Evolutionary conservation across 1,284 basidiomycete genomes (phyloP).

Genomic region (Microbotryum intermedium): DNA sequence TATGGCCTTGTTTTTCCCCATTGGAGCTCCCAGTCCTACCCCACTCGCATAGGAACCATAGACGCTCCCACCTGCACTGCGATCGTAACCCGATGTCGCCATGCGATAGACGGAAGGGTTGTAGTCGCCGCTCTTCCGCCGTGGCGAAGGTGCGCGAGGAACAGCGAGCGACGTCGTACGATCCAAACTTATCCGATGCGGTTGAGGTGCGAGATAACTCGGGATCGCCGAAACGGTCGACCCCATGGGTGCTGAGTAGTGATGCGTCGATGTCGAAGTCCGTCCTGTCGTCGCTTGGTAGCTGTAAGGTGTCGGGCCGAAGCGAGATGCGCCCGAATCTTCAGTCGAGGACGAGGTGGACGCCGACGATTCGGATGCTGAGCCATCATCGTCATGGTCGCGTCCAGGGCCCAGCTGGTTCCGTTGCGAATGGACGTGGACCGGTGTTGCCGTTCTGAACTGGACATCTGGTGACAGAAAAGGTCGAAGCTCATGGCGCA

Average conservation of each 20-base stretch:
- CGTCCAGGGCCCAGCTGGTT: background rate
- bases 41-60: no score
- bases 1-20: no score
- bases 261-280: slow-evolving; percentile 7
- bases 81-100: no score
- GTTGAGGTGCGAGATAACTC: slow-evolving; percentile 8
- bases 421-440: slow-evolving; percentile 10
- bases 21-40: no score
- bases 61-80: no score
- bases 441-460: slow-evolving; percentile 22
- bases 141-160: slow-evolving; percentile 14
- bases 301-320: slow-evolving; percentile 25
- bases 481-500: background rate
- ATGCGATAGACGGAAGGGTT: background rate
- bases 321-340: slow-evolving; percentile 5
- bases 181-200: slow-evolving; percentile 8
- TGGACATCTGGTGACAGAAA: slow-evolving; percentile 16
- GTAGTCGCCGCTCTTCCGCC: slow-evolving; percentile 15
- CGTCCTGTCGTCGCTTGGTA: slow-evolving; percentile 29
- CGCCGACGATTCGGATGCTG: slow-evolving; percentile 16
- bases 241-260: slow-evolving; percentile 1
- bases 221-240: slow-evolving; percentile 27
- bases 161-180: slow-evolving; percentile 11
- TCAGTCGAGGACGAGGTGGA: slow-evolving; percentile 3
- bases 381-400: slow-evolving; percentile 19